A percentile compares a stretch with the other conserved stretches of the same genome.
These are phyloP conservation scores for Clitocybe nebularis DNA, from an alignment of 1,284 basidiomycete species.

Conservation along the genomic window DNA sequence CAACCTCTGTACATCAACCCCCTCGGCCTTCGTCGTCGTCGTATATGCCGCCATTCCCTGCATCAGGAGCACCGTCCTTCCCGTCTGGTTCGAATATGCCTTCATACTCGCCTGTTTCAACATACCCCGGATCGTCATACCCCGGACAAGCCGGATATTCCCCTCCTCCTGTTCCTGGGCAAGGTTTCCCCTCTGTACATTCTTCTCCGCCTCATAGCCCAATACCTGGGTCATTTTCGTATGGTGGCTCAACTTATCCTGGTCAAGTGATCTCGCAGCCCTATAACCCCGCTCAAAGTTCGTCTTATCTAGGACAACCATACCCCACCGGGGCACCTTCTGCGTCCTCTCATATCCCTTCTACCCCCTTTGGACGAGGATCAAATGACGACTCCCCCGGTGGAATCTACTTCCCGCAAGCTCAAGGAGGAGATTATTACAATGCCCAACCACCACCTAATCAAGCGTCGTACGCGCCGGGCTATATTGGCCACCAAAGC, in stretches of 20 bases:
- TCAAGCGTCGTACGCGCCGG: conserved; percentile 13
- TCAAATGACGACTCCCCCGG: conserved; percentile 8
- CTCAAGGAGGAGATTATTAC: conserved; percentile 20
- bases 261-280: conserved; percentile 16
- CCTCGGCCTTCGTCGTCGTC: conserved; percentile 5
- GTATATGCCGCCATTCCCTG: conserved; percentile 11
- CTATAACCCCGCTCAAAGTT: conserved; percentile 12
- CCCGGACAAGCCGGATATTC: conserved; percentile 6
- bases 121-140: conserved; percentile 8
- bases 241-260: conserved; percentile 13
- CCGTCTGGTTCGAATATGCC: conserved; percentile 13
- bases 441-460: conserved; percentile 9
- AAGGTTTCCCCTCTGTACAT: conserved; percentile 7
- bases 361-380: conserved; percentile 1
- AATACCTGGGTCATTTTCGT: conserved; percentile 11
- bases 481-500: conserved; percentile 12
- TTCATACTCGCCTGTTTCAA: conserved; percentile 7
- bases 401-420: conserved; percentile 26
- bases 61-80: conserved; percentile 14
- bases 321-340: too few relatives aligned
- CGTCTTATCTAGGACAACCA: conserved; percentile 16
- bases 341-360: too few relatives aligned
- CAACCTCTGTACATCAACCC: background rate
- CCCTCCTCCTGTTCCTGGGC: conserved; percentile 1
- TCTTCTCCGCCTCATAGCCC: conserved; percentile 9